Base-by-base conservation (phyloP, 306 rosid genomes). In the Mimosa bimucronata region DNA sequence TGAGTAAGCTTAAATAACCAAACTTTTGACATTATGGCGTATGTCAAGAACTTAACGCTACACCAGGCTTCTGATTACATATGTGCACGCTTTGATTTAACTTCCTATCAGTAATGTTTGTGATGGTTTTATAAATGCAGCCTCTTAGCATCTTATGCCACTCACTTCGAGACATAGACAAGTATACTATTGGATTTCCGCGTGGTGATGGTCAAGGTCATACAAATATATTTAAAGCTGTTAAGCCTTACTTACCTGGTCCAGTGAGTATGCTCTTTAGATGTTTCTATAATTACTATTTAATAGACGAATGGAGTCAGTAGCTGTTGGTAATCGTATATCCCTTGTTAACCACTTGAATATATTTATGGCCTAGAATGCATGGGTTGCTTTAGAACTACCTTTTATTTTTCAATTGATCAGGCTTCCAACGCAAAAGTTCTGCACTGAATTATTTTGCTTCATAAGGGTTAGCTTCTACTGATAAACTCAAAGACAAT, bases 61-160 rank as follows among this genome's bases (percentile, higher is more conserved):
- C 11, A 23, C 53, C 58, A 79, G 66, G 23, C 18, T 28, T 23
- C 52, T 76, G 13, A 10, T 76, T 69, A 48, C 2, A 21, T 55
- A 18, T 21, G 21, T 70, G 13, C 44, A 16, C 67, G 65, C 10
- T 29, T 50, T 79, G 64, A 55, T 83, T 79, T 66, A 73, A 64
- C 76, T 71, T 58, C 28, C 1, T 52, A 15, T 66, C 13, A 50
- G 68, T 77, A 38, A 42, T 77, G 53, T 19, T 67, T 79, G 55
- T 71, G 42, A 50, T 79, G 44, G 45, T 52, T 57, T 50, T 77
- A 30, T 55, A 15, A 71, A 38, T 85, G 85, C 94, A 94, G 98
- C 97, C 98, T 65, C 97, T 94, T 74, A 91, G 95, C 90, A 91
- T 94, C 82, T 83, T 92, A 80, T 92, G 98, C 90, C 95, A 86